Conservation (phyloP, 495 filamentous ascomycete genomes). For the Podospora conica region DNA sequence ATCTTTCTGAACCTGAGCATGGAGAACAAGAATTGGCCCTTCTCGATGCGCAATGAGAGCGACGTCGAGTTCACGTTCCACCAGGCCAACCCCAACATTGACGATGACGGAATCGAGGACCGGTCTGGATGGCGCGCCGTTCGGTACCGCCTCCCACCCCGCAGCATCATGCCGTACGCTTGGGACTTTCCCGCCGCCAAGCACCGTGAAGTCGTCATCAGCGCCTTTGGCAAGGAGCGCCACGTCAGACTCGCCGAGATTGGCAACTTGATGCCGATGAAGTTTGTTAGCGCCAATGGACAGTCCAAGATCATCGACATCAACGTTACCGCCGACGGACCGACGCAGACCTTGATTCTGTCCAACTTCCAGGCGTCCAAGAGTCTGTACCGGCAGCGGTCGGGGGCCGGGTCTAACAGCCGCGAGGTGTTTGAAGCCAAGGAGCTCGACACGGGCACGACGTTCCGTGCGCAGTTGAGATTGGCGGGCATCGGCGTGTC, state of each 20-base stretch:
- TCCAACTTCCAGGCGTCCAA: conserved; percentile 93
- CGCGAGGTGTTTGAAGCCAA: conserved; percentile 84
- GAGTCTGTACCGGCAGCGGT: conserved; percentile 90
- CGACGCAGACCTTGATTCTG: conserved; percentile 86
- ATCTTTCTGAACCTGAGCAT: conserved; percentile 87
- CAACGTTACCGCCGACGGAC: conserved; percentile 89
- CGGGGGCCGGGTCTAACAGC: conserved; percentile 49
- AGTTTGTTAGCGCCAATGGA: conserved; percentile 52
- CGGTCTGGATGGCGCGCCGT: conserved; percentile 81
- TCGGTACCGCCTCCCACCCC: conserved; percentile 83
- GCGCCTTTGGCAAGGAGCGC: conserved; percentile 69
- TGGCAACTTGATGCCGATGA: conserved; percentile 88
- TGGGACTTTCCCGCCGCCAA: conserved; percentile 99
- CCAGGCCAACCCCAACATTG: conserved; percentile 64
- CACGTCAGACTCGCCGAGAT: conserved; percentile 95
- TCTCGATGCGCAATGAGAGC: conserved; percentile 96
- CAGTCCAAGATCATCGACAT: conserved; percentile 85
- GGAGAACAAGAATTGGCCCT: conserved; percentile 93
- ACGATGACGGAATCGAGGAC: conserved; percentile 81
- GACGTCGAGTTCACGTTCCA: conserved; percentile 93
- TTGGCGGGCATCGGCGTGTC: conserved; percentile 91
- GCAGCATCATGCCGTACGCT: conserved; percentile 98
- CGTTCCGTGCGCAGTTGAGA: conserved; percentile 78
- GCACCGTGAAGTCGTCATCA: conserved; percentile 83
- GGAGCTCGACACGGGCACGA: conserved; percentile 75